Percentiles rank a stretch among this genome's conserved stretches.
Conservation (phyloP, 2,329 filamentous ascomycete genomes). For the Akanthomyces dipterigenus region DNA sequence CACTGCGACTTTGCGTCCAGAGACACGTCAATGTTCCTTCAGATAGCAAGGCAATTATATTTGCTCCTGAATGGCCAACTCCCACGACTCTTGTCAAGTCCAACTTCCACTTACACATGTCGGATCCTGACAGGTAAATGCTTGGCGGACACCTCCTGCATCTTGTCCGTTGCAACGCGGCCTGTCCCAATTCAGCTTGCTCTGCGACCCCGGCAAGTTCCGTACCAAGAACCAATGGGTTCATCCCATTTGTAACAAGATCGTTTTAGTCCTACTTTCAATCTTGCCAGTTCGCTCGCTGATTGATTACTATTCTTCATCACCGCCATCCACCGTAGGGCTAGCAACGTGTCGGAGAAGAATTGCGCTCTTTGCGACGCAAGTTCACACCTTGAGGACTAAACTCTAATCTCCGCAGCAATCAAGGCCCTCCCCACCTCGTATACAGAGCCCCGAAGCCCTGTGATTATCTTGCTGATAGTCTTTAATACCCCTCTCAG, state of each 20-base stretch:
- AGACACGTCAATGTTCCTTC: too few species aligned
- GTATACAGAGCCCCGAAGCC: neutral
- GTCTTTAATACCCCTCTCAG: neutral
- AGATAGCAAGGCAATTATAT: too few species aligned
- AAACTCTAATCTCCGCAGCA: neutral
- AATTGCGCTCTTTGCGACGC: too few species aligned
- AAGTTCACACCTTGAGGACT: too few species aligned
- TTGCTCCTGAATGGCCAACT: too few species aligned
- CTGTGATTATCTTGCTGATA: neutral
- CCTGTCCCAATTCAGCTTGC: neutral
- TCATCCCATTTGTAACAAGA: neutral
- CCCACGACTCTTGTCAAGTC: too few species aligned
- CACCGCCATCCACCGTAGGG: too few species aligned
- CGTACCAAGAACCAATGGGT: neutral
- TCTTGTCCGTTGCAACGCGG: neutral
- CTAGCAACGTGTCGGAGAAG: too few species aligned
- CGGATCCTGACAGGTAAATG: neutral
- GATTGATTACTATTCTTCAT: too few species aligned
- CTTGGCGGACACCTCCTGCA: neutral
- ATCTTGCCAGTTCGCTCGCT: too few species aligned
- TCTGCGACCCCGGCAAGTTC: neutral
- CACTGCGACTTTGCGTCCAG: too few species aligned
- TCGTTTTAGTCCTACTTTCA: neutral
- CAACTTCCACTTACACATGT: too few species aligned
- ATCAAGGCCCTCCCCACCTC: neutral